Conservation (phyloP, 352 stramenopile genomes). For the Aphanomyces invadans region DNA sequence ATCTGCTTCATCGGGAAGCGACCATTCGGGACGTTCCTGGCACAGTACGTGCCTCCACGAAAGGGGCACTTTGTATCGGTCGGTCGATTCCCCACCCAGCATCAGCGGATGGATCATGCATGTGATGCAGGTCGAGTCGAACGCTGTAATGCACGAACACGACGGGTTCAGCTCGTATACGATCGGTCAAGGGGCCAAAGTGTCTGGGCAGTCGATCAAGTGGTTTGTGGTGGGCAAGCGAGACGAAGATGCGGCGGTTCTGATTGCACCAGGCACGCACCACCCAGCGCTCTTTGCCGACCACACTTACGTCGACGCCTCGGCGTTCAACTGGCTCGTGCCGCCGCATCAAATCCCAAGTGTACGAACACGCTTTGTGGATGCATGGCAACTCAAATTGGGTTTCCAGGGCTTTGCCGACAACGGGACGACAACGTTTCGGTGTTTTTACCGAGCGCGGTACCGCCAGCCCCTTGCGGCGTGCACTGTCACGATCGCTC, state of each 20-base stretch:
- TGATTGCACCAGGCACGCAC: constrained; percentile 84
- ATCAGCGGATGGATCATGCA: constrained; percentile 40
- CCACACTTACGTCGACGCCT: constrained; percentile 60
- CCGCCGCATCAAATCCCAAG: background rate
- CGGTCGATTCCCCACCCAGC: background rate
- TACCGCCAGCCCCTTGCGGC: constrained; percentile 67
- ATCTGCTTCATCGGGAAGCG: constrained; percentile 99
- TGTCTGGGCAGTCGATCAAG: constrained; percentile 82
- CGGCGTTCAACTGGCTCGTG: constrained; percentile 88
- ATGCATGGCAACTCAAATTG: no score
- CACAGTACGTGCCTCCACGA: constrained; percentile 81
- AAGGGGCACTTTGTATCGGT: constrained; percentile 77
- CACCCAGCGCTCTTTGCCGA: constrained; percentile 89
- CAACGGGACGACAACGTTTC: constrained; percentile 30
- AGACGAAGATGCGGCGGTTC: constrained; percentile 62
- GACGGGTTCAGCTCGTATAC: constrained; percentile 86
- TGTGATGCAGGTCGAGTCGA: constrained; percentile 41
- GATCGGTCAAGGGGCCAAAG: constrained; percentile 87
- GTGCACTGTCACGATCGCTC: constrained; percentile 58
- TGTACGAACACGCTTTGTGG: no score
- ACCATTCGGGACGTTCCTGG: constrained; percentile 88
- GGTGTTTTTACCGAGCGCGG: constrained; percentile 61
- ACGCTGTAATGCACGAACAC: constrained; percentile 55
- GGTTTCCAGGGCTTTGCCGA: no score
- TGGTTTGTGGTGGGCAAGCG: constrained; percentile 86